phyloP scores from a whole-genome alignment of 2,329 filamentous ascomycete species.

The Echinosphaeria canescens region DNA sequence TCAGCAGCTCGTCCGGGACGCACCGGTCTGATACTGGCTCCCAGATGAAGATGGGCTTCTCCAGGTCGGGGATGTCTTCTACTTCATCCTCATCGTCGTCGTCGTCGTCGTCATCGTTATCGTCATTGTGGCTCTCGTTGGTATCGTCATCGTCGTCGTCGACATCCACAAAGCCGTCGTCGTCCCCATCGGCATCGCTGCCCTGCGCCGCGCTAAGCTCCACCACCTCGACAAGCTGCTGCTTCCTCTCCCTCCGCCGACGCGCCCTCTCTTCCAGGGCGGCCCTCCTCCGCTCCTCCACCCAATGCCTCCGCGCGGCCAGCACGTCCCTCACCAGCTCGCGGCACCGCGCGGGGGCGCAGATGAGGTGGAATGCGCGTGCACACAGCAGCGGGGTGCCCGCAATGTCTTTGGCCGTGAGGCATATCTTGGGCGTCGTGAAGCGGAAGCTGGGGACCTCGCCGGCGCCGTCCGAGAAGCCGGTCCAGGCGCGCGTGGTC shows the following conservation, averaged over 20 bases:
- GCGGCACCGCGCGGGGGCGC: slow-evolving; percentile 61
- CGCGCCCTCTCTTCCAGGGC: slow-evolving; percentile 3
- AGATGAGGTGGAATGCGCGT: slow-evolving; percentile 73
- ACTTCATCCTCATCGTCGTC: too few relatives aligned
- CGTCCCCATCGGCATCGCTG: background rate
- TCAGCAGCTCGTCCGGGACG: slow-evolving; percentile 42
- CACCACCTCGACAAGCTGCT: too few relatives aligned
- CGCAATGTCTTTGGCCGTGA: slow-evolving; percentile 52
- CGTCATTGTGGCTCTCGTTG: too few relatives aligned
- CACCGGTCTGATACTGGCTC: slow-evolving; percentile 88
- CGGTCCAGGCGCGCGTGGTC: slow-evolving; percentile 87
- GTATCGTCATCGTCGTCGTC: slow-evolving; percentile 7
- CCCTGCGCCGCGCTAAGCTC: too few relatives aligned
- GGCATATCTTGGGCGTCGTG: slow-evolving; percentile 62
- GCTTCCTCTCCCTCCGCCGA: too few relatives aligned
- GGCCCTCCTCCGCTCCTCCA: slow-evolving; percentile 33
- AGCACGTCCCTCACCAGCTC: slow-evolving; percentile 71
- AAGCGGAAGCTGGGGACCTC: slow-evolving; percentile 67
- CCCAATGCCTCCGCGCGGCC: slow-evolving; percentile 31
- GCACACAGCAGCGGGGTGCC: slow-evolving; percentile 40
- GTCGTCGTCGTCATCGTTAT: slow-evolving; percentile 5
- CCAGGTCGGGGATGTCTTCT: slow-evolving; percentile 13
- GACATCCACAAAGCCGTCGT: slow-evolving; percentile 2
- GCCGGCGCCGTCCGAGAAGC: slow-evolving; percentile 45
- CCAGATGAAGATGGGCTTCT: slow-evolving; percentile 67